Evolutionary conservation across 371 early-diverging fungal species (phyloP).

Genomic region (Rhizopus stolonifer): DNA sequence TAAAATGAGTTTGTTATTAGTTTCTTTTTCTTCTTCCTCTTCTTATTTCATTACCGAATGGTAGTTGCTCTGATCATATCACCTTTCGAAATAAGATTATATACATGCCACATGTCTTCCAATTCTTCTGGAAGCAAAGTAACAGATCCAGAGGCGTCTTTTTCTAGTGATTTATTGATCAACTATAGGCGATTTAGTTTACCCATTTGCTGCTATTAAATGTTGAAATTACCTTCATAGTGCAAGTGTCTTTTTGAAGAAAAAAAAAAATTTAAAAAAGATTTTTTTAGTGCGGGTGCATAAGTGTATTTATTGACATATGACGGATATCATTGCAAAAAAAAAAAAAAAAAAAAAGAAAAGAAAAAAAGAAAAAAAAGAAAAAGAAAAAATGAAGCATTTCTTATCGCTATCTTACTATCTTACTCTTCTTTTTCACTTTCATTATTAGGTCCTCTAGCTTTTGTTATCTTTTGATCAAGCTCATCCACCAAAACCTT

Average conservation of each 20-base stretch:
- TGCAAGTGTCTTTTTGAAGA: no score
- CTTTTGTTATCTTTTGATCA: conserved; percentile 57
- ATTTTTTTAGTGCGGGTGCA: no score
- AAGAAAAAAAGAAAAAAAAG: no score
- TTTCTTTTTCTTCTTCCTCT: no score
- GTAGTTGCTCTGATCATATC: conserved; percentile 88
- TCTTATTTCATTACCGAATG: conserved; percentile 69
- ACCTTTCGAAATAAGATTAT: conserved; percentile 87
- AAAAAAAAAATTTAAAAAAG: no score
- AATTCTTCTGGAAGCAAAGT: conserved; percentile 81
- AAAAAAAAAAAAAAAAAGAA: no score
- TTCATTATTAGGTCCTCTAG: conserved; percentile 24
- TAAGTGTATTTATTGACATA: no score
- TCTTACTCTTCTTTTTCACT: conserved; percentile 11
- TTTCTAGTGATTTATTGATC: conserved; percentile 60
- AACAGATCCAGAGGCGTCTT: conserved; percentile 65
- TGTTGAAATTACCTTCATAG: no score
- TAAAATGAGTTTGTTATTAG: background rate
- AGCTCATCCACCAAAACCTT: conserved; percentile 80
- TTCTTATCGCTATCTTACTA: conserved; percentile 9
- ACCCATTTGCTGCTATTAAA: no score
- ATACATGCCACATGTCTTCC: conserved; percentile 98
- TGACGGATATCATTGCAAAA: no score
- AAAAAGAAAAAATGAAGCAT: no score
- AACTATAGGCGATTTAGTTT: conserved; percentile 26